phyloP scores from a whole-genome alignment of 495 filamentous ascomycete species.

The Penicillium parvum region DNA sequence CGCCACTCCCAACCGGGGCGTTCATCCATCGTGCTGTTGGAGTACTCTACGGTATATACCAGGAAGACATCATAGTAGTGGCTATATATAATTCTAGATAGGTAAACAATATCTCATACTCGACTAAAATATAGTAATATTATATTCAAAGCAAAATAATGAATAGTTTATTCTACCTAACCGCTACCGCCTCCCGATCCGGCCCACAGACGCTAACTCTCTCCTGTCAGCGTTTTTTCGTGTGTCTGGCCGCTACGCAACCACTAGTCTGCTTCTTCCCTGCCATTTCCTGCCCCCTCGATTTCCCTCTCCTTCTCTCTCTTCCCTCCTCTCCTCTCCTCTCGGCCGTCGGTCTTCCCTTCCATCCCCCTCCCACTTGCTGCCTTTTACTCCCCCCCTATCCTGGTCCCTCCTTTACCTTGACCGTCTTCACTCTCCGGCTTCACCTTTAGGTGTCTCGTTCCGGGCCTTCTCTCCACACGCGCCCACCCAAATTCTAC shows the following conservation, averaged over 20 bases:
- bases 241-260: slow-evolving; percentile 38
- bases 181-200: slow-evolving; percentile 43
- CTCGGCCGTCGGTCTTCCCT: slow-evolving; percentile 22
- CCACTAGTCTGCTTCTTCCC: slow-evolving; percentile 48
- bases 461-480: neutral
- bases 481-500: neutral
- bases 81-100: neutral
- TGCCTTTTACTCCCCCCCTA: slow-evolving; percentile 6
- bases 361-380: slow-evolving; percentile 9
- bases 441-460: slow-evolving; percentile 1
- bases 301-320: slow-evolving; percentile 36
- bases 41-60: too few relatives aligned
- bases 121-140: neutral
- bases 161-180: too few relatives aligned
- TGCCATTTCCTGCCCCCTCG: slow-evolving; percentile 46
- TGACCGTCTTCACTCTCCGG: slow-evolving; percentile 8
- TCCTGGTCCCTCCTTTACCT: slow-evolving; percentile 9
- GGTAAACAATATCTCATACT: neutral
- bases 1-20: slow-evolving; percentile 24
- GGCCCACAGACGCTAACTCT: slow-evolving; percentile 36
- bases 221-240: slow-evolving; percentile 28
- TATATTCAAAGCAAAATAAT: slow-evolving; percentile 13
- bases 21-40: too few relatives aligned
- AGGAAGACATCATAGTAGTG: too few relatives aligned
- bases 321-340: slow-evolving; percentile 32